phyloP scores from a whole-genome alignment of 352 stramenopile species.

The Halophytophthora batemanensis region DNA sequence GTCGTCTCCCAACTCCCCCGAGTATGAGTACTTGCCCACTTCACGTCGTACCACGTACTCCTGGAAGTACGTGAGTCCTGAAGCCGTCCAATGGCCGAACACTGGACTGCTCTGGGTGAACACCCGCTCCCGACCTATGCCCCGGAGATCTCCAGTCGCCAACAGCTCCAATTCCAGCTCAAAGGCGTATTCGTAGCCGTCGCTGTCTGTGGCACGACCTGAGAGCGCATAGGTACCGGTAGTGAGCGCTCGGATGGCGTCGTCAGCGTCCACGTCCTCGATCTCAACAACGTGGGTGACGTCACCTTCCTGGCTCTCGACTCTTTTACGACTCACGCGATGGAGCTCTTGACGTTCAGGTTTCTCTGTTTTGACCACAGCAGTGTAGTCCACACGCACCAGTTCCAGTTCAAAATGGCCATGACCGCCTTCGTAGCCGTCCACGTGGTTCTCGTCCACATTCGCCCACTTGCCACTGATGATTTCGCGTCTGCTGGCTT shows the following conservation, averaged over 20 bases:
- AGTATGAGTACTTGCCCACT: conserved; percentile 55
- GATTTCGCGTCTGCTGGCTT: conserved; percentile 18
- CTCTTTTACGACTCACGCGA: not conserved
- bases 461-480: conserved; percentile 60
- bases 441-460: conserved; percentile 43
- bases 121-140: conserved; percentile 47
- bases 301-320: conserved; percentile 3
- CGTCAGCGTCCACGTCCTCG: conserved; percentile 24
- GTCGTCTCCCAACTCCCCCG: conserved; percentile 30
- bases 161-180: conserved; percentile 45
- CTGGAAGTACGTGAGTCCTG: conserved; percentile 39
- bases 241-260: conserved; percentile 40
- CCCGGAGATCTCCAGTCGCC: conserved; percentile 29
- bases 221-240: conserved; percentile 52
- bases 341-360: conserved; percentile 8
- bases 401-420: conserved; percentile 59
- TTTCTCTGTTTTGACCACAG: conserved; percentile 16
- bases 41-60: conserved; percentile 62
- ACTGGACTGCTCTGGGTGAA: conserved; percentile 50
- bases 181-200: conserved; percentile 75
- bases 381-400: conserved; percentile 28
- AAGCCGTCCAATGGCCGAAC: conserved; percentile 35
- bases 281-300: conserved; percentile 5
- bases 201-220: conserved; percentile 55
- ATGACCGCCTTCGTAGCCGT: conserved; percentile 49